phyloP scores from a whole-genome alignment of 1,139 yeast genomes.

The Lodderomyces theae region DNA sequence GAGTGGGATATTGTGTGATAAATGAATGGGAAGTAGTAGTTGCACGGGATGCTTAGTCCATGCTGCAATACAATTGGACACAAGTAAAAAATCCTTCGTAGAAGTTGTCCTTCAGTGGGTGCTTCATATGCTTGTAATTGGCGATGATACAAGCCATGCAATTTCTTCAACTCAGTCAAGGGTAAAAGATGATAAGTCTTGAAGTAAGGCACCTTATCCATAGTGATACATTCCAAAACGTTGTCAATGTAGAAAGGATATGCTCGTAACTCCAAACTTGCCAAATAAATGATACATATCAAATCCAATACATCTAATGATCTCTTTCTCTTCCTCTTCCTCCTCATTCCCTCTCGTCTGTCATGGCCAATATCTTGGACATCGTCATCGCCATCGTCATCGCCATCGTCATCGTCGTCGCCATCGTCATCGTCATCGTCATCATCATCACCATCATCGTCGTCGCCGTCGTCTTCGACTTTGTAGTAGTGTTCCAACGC shows the following conservation, averaged over 20 bases:
- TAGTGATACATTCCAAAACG: constrained; percentile 26
- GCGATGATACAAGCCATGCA: constrained; percentile 25
- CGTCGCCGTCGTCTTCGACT: not conserved
- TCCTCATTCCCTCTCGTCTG: no score
- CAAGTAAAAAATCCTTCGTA: constrained; percentile 10
- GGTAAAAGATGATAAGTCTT: constrained; percentile 33
- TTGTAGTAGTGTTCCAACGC: constrained; percentile 6
- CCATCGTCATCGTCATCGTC: no score
- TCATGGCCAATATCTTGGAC: no score
- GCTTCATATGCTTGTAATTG: constrained; percentile 28
- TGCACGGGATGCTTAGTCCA: constrained; percentile 16
- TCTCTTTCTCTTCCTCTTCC: not conserved
- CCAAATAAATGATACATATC: constrained; percentile 37
- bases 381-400: no score
- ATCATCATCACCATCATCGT: no score
- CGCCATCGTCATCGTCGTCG: no score
- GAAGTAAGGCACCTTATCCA: constrained; percentile 39
- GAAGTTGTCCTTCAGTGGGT: constrained; percentile 29
- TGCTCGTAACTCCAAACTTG: constrained; percentile 30
- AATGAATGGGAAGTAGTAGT: constrained; percentile 36
- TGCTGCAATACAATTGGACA: not conserved
- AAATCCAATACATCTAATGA: constrained; percentile 24
- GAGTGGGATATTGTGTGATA: constrained; percentile 27
- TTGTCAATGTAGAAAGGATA: constrained; percentile 40
- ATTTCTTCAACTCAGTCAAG: constrained; percentile 17